phyloP scores from a whole-genome alignment of 768 basidiomycete genomes.

The Termitomyces eurrhizus region DNA sequence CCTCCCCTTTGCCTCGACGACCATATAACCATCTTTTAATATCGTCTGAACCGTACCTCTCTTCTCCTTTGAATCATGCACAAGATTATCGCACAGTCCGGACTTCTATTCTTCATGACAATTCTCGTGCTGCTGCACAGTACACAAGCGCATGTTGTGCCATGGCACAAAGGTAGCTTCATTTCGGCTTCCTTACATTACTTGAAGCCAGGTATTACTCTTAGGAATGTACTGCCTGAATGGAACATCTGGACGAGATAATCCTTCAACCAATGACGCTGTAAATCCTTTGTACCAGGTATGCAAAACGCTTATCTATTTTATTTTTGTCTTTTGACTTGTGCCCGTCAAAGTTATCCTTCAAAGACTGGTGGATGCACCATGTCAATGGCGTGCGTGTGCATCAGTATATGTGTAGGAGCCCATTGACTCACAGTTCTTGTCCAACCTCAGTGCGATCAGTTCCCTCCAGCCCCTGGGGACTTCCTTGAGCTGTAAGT shows the following conservation, averaged over 20 bases:
- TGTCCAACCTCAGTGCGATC: conserved; percentile 31
- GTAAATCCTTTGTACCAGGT: conserved; percentile 44
- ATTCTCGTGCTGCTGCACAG: conserved; percentile 11
- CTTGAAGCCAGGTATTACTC: not conserved
- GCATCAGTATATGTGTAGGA: not conserved
- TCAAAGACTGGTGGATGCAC: conserved; percentile 29
- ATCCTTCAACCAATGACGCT: conserved; percentile 35
- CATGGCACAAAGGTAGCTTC: conserved; percentile 16
- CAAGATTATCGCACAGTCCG: not conserved
- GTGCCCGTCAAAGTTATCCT: conserved; percentile 6
- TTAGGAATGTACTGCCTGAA: conserved; percentile 44
- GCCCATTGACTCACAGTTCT: not conserved
- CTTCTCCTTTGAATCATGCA: not conserved
- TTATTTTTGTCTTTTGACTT: not conserved
- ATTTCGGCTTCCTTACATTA: not conserved
- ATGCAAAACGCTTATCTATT: conserved; percentile 6
- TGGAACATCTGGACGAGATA: conserved; percentile 27
- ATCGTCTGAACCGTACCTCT: not conserved
- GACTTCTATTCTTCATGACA: not conserved
- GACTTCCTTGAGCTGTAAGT: conserved; percentile 39
- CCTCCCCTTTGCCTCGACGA: not conserved
- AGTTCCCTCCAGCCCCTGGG: conserved; percentile 39
- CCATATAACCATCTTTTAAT: not conserved
- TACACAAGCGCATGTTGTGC: conserved; percentile 14
- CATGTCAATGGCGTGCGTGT: conserved; percentile 29